Evolutionary conservation across 2,329 filamentous ascomycete genomes (phyloP).

Genomic region (Sarocladium oryzae): DNA sequence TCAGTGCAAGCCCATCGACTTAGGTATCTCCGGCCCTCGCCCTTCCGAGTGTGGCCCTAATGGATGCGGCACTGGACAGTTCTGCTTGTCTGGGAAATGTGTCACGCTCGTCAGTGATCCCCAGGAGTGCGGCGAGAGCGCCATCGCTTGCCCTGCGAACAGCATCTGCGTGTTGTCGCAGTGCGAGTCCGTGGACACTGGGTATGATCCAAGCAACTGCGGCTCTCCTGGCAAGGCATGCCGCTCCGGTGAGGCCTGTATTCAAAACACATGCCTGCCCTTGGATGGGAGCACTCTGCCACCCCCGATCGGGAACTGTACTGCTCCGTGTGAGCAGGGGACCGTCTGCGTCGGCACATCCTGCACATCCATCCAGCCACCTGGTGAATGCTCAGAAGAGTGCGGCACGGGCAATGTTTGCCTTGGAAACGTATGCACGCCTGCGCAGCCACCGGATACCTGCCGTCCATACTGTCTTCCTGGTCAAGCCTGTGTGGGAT

Average conservation of each 20-base stretch:
- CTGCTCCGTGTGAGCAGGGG: neutral
- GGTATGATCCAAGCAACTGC: conserved; percentile 3
- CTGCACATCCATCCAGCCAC: neutral
- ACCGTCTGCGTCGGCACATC: conserved; percentile 1
- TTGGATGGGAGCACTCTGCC: conserved; percentile 3
- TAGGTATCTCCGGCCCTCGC: neutral
- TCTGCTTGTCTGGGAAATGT: conserved; percentile 7
- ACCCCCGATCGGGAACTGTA: neutral
- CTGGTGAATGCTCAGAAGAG: neutral
- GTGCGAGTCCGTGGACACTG: conserved; percentile 4
- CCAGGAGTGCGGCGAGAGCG: neutral
- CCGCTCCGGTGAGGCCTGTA: neutral
- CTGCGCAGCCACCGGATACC: neutral
- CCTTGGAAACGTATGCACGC: conserved; percentile 2
- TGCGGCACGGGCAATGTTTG: conserved; percentile 6
- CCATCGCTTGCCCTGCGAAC: conserved; percentile 1
- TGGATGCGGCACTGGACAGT: conserved; percentile 5
- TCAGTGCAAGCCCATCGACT: neutral
- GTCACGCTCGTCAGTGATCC: neutral
- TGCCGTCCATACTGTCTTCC: conserved; percentile 8
- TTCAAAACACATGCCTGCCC: conserved; percentile 1
- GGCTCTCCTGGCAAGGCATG: neutral
- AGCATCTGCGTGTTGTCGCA: conserved; percentile 1
- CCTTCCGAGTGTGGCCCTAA: neutral
- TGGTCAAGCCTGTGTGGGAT: conserved; percentile 3